phyloP scores from a whole-genome alignment of 352 stramenopile species.

The Phytophthora palmivora region DNA sequence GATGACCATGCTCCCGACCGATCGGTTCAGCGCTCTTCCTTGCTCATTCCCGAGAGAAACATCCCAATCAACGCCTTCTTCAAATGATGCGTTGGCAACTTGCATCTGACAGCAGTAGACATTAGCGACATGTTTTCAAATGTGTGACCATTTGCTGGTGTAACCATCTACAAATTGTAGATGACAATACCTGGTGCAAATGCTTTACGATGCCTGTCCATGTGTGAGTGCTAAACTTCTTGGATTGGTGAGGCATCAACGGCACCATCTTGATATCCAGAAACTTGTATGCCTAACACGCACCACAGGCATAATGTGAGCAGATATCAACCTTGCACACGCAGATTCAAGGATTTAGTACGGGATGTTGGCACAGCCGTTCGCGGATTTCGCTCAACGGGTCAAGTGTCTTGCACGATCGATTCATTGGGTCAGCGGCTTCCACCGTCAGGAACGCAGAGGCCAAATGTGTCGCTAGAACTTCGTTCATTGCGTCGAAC shows the following conservation, averaged over 20 bases:
- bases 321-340: not conserved
- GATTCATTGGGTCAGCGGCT: not conserved
- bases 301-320: constrained; percentile 5
- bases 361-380: constrained; percentile 64
- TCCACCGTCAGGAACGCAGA: constrained; percentile 55
- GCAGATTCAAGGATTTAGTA: constrained; percentile 28
- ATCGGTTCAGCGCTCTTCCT: constrained; percentile 42
- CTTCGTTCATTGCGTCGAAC: constrained; percentile 67
- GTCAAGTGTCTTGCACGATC: constrained; percentile 22
- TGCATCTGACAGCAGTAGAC: constrained; percentile 56
- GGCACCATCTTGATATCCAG: constrained; percentile 76
- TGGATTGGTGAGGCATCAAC: constrained; percentile 70
- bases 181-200: constrained; percentile 58
- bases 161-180: no score
- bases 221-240: constrained; percentile 77
- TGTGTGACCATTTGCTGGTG: not conserved
- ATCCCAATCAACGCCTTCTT: constrained; percentile 73
- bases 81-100: constrained; percentile 59
- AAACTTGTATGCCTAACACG: constrained; percentile 66
- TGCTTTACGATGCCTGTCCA: constrained; percentile 81
- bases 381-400: constrained; percentile 49
- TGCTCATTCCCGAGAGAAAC: constrained; percentile 40
- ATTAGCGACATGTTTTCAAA: not conserved
- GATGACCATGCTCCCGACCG: constrained; percentile 59
- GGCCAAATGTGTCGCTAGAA: constrained; percentile 68